Evolutionary conservation across 768 basidiomycete genomes (phyloP).

Genomic region (Boletus tylopilopsis): DNA sequence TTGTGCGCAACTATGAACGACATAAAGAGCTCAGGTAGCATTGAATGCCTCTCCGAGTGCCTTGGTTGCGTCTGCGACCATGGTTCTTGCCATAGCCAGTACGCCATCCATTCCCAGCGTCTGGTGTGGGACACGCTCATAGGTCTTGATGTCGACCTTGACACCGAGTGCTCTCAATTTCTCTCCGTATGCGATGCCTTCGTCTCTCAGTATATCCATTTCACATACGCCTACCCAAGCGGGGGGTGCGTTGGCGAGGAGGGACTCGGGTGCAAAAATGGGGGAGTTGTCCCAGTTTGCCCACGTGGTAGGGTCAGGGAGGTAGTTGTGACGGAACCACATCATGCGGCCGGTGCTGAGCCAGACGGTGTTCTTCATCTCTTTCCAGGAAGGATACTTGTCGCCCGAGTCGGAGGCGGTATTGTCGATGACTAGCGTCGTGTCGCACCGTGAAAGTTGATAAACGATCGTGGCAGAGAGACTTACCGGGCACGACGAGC

Average conservation of each 20-base stretch:
- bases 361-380: slow-evolving; percentile 56
- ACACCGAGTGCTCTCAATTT: slow-evolving; percentile 53
- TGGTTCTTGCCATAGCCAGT: slow-evolving; percentile 9
- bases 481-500: slow-evolving; percentile 56
- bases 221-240: slow-evolving; percentile 65
- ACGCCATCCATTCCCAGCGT: slow-evolving; percentile 67
- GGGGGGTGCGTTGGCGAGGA: slow-evolving; percentile 47
- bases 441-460: neutral
- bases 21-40: neutral
- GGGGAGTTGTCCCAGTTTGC: slow-evolving; percentile 69
- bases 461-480: neutral
- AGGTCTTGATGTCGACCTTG: slow-evolving; percentile 49
- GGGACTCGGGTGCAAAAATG: slow-evolving; percentile 57
- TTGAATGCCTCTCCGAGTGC: slow-evolving; percentile 19
- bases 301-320: slow-evolving; percentile 57
- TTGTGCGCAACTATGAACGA: too few relatives aligned
- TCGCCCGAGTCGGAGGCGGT: slow-evolving; percentile 44
- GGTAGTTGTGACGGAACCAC: slow-evolving; percentile 68
- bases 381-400: slow-evolving; percentile 48
- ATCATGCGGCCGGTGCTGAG: slow-evolving; percentile 59
- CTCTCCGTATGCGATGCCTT: slow-evolving; percentile 61
- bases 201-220: slow-evolving; percentile 62
- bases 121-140: slow-evolving; percentile 60
- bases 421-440: slow-evolving; percentile 54
- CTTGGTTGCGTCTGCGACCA: slow-evolving; percentile 21